Base-by-base conservation (phyloP, 306 rosid species). In the Acmispon strigosus region DNA sequence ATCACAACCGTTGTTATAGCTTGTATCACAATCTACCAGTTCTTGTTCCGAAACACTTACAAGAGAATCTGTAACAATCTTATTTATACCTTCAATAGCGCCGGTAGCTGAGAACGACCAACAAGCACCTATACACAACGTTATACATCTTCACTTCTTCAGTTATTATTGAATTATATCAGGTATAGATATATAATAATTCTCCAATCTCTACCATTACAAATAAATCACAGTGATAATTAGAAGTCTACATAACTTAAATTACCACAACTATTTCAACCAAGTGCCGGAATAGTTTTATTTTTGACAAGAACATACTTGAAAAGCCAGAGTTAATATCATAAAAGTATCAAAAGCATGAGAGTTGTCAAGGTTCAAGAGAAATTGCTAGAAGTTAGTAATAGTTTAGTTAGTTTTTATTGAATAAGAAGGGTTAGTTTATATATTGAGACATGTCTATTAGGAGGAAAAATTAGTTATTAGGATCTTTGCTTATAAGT, bases 61-160 rank as follows among this genome's bases (percentile, higher is more conserved):
- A 58, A 93, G 96, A 44, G 98, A 88, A 13, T 94, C 98, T 0
- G 98, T 84, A 37, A 81, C 93, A 66, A 93, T 87, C 82, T 93
- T 84, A 58, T 90, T 93, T 82, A 93, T 86, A 11, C 94, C 98
- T 89, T 93, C 98, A 22, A 93, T 84, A 24, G 98, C 98, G 20
- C 98, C 98, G 0, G 96, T 93, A 7, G 94, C 90, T 10, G 98
- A 81, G 82, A 93, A 93, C 20, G 98, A 37, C 98, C 98, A 93
- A 75, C 98, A 93, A 62, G 96, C 92, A 69, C 98, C 98, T 93
- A 68, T 36, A 73, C 72, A 32, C 37, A 32, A 32, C 6, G 62
- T 47, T 54, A 76, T 16, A 67, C 47, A 75, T 50, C 53, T 18
- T 27, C 1, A 67, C 47, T 72, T 50, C 53, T 18, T 27, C 1